Percentiles rank a stretch among this genome's conserved stretches.
Evolutionary conservation across 495 filamentous ascomycete genomes (phyloP).

Genomic region (Xylaria palmicola): DNA sequence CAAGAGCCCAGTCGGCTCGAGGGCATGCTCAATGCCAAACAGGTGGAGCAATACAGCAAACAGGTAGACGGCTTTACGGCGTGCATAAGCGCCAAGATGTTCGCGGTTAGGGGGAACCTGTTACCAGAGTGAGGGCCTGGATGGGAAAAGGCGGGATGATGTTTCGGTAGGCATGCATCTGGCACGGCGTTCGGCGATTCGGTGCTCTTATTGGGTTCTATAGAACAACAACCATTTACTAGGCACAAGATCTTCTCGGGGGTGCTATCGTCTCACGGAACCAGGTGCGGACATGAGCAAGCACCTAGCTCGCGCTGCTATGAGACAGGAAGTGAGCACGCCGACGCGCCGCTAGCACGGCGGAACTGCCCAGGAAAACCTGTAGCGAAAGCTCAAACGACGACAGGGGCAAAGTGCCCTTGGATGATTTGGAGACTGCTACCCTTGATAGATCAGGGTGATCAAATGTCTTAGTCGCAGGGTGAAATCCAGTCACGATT

Average conservation of each 20-base stretch:
- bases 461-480: background rate
- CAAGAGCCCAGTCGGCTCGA: constrained; percentile 90
- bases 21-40: constrained; percentile 85
- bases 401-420: background rate
- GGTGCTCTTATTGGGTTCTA: constrained; percentile 26
- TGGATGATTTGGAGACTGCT: background rate
- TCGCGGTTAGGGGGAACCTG: constrained; percentile 79
- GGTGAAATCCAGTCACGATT: background rate
- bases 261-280: constrained; percentile 6
- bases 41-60: constrained; percentile 97
- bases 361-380: background rate
- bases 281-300: constrained; percentile 9
- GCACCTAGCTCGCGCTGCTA: background rate
- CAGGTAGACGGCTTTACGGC: constrained; percentile 97
- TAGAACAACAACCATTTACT: constrained; percentile 23
- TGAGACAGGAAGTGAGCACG: background rate
- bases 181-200: constrained; percentile 34
- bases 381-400: constrained; percentile 3
- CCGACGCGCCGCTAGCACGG: background rate
- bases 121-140: constrained; percentile 44
- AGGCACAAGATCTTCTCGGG: constrained; percentile 2
- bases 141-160: constrained; percentile 19
- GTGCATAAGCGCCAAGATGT: constrained; percentile 92
- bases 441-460: constrained; percentile 1
- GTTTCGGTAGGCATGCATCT: constrained; percentile 30